Evolutionary conservation across 345 rosid genomes (phyloP).

Genomic region (Hirschfeldia incana): DNA sequence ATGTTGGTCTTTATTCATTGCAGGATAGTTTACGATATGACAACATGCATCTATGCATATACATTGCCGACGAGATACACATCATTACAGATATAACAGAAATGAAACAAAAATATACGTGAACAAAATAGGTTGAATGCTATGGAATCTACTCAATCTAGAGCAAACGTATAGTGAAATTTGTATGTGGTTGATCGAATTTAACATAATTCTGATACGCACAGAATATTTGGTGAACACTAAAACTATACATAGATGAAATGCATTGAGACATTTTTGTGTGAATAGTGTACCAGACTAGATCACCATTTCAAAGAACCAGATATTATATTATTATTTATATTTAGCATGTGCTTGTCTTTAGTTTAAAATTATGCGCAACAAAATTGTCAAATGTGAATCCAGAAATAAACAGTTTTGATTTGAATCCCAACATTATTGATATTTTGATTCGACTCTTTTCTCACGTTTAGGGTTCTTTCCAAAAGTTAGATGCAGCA

Average conservation of each 20-base stretch:
- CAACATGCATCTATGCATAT: slow-evolving; percentile 8
- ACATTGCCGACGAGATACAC: slow-evolving; percentile 6
- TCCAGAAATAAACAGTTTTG: background rate
- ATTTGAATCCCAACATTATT: slow-evolving; percentile 15
- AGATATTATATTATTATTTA: background rate
- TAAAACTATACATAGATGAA: background rate
- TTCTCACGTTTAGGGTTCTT: slow-evolving; percentile 11
- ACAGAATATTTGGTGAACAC: background rate
- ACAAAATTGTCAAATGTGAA: background rate
- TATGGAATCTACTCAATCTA: background rate
- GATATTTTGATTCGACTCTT: slow-evolving; percentile 9
- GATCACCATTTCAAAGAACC: background rate
- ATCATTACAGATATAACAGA: background rate
- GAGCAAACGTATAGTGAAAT: background rate
- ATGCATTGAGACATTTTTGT: background rate
- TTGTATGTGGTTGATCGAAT: background rate
- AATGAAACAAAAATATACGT: background rate
- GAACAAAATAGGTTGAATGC: background rate
- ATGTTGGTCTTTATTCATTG: slow-evolving; percentile 22
- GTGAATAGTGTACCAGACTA: background rate
- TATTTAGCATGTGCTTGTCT: background rate
- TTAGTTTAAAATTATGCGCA: background rate
- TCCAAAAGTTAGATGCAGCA: slow-evolving; percentile 15
- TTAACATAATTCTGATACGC: background rate
- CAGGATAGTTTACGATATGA: slow-evolving; percentile 1